Conservation (phyloP, 2,329 filamentous ascomycete genomes). For the Bimuria novae-zelandiae region DNA sequence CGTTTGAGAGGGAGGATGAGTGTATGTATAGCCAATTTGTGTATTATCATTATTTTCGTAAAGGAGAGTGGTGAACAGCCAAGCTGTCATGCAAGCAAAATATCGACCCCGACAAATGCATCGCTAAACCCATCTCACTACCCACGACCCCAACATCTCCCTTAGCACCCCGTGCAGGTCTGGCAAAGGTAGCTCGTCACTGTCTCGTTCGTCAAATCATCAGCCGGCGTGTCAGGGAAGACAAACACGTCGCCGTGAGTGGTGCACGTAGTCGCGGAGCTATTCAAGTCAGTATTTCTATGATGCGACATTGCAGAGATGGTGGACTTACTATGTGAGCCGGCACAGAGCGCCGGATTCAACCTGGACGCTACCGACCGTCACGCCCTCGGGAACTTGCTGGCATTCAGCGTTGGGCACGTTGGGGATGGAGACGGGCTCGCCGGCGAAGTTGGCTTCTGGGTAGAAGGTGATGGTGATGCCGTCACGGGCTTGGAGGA, state of each 20-base stretch:
- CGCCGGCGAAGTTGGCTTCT: slow-evolving; percentile 17
- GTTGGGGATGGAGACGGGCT: slow-evolving; percentile 9
- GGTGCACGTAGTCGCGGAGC: slow-evolving; percentile 22
- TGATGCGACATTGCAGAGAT: not conserved
- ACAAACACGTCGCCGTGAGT: slow-evolving; percentile 25
- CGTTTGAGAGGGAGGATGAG: too few relatives aligned
- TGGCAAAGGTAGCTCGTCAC: slow-evolving; percentile 24
- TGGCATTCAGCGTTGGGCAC: slow-evolving; percentile 16
- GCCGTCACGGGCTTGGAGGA: slow-evolving; percentile 7
- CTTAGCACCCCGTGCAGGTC: slow-evolving; percentile 10
- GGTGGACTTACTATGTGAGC: slow-evolving; percentile 26
- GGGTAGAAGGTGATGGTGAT: slow-evolving; percentile 19
- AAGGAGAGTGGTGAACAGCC: not conserved
- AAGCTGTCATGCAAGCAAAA: not conserved
- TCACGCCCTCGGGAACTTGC: slow-evolving; percentile 7
- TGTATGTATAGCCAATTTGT: too few relatives aligned
- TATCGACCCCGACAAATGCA: not conserved
- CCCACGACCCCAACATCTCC: not conserved
- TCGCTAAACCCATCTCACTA: not conserved
- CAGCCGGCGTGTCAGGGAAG: slow-evolving; percentile 10
- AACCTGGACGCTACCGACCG: slow-evolving; percentile 18
- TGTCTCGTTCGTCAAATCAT: slow-evolving; percentile 10
- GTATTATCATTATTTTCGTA: not conserved
- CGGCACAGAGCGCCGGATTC: slow-evolving; percentile 20
- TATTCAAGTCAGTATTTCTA: not conserved